Evolutionary conservation across 176 grass and related monocot species (phyloP), one percentile per base, ranked within the genome.

Genomic region (Alopecurus myosuroides): DNA sequence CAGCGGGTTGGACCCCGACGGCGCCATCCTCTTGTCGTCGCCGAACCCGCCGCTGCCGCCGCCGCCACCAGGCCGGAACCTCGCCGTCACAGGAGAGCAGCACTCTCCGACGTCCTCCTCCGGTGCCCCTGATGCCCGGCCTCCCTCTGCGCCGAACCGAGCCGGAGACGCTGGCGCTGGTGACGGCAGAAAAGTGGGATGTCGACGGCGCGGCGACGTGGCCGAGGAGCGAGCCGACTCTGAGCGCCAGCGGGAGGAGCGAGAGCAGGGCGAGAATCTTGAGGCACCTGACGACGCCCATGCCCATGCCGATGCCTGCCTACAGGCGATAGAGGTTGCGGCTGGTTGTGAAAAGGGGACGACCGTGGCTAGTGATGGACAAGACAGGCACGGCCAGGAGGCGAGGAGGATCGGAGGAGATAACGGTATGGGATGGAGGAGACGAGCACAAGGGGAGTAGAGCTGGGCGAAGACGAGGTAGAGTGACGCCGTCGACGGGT

Each of bases 1-100:
- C 53, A 94, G 92, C 41, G 92, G 92, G 33, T 94, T 91, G 42
- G 88, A 88, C 14, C 92, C 92, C 30, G 88, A 85, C 31, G 92
- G 88, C 76, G 86, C 85, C 41, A 94, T 77, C 89, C 92, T 56
- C 92, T 94, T 88, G 40, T 94, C 88, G 44, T 86, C 88, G 57
- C 62, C 77, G 37, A 90, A 80, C 60, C 31, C 78, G 68, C 20
- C 58, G 1, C 0, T 13, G 28, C 41, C 41, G 31, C 9, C 30
- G 52, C 9, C 61, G 8, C 0, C n/a, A n/a, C n/a, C 25, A 17
- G 3, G 86, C 18, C 78, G 55, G 78, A 53, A 11, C 66, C 76
- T 86, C 67, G 78, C n/a, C 36, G 66, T 0, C 40, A 34, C 60
- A 31, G 26, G 46, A 49, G 28, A 8, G 22, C 15, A 2, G 22